Conservation (phyloP, 805 yeast species). For the Ogataea glucozyma region DNA sequence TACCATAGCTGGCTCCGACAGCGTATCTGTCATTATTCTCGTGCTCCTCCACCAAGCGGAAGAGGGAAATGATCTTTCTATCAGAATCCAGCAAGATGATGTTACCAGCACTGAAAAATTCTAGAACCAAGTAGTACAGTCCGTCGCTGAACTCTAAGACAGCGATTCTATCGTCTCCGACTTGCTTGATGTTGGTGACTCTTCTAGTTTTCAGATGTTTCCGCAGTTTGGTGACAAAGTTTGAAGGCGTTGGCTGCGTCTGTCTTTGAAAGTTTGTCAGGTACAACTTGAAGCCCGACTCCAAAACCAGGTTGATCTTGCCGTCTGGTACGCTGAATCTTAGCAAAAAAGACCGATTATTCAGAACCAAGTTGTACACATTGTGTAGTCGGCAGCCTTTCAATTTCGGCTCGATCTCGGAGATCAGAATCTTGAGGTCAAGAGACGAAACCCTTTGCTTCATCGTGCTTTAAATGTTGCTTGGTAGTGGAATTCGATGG, state of each 20-base stretch:
- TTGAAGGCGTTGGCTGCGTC: slow-evolving; percentile 78
- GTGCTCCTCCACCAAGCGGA: slow-evolving; percentile 75
- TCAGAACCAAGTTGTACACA: slow-evolving; percentile 76
- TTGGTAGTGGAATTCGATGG: not conserved
- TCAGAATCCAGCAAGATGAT: slow-evolving; percentile 73
- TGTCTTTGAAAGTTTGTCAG: slow-evolving; percentile 79
- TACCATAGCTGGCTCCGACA: slow-evolving; percentile 69
- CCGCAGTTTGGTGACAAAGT: slow-evolving; percentile 81
- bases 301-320: slow-evolving; percentile 72
- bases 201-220: slow-evolving; percentile 83
- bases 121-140: slow-evolving; percentile 71
- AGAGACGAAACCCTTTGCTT: slow-evolving; percentile 86
- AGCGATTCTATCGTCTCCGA: slow-evolving; percentile 78
- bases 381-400: slow-evolving; percentile 75
- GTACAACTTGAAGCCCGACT: slow-evolving; percentile 83
- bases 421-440: slow-evolving; percentile 70
- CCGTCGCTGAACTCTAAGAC: slow-evolving; percentile 88
- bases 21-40: slow-evolving; percentile 64
- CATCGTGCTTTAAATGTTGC: slow-evolving; percentile 17
- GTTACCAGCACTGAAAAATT: slow-evolving; percentile 95
- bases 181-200: slow-evolving; percentile 68
- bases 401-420: slow-evolving; percentile 60
- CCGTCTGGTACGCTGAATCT: slow-evolving; percentile 85
- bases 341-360: slow-evolving; percentile 69
- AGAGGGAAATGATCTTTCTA: slow-evolving; percentile 66